These are phyloP conservation scores for Alternaria tenuissima DNA, from an alignment of 2,329 filamentous ascomycete genomes.

Conservation along the genomic window DNA sequence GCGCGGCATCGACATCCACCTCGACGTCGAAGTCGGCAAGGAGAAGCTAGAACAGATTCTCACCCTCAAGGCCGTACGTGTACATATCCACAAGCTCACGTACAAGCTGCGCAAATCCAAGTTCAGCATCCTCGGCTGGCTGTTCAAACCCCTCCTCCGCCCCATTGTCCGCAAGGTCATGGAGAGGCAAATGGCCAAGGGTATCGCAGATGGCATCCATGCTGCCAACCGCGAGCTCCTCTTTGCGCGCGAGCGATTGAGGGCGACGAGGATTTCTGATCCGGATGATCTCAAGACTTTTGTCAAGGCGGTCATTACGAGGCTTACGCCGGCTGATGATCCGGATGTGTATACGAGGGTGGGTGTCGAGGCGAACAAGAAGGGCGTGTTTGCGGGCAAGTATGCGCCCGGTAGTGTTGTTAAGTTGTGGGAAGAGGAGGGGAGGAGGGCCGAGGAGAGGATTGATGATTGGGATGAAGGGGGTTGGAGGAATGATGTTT, in stretches of 20 bases:
- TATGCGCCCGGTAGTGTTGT: constrained; percentile 91
- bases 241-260: constrained; percentile 84
- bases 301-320: constrained; percentile 79
- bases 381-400: constrained; percentile 78
- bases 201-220: constrained; percentile 74
- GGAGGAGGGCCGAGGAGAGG: constrained; percentile 71
- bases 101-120: constrained; percentile 79
- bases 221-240: constrained; percentile 84
- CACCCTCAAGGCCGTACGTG: constrained; percentile 75
- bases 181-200: constrained; percentile 77
- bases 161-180: constrained; percentile 81
- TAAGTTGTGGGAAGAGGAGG: constrained; percentile 89
- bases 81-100: constrained; percentile 85
- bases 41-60: constrained; percentile 83
- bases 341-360: constrained; percentile 78
- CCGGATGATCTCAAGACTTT: constrained; percentile 84
- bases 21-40: constrained; percentile 84
- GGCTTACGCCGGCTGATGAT: constrained; percentile 75
- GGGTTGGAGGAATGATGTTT: constrained; percentile 88
- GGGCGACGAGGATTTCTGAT: constrained; percentile 83
- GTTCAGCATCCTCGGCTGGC: constrained; percentile 79
- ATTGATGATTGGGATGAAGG: constrained; percentile 76
- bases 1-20: constrained; percentile 82
- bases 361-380: constrained; percentile 69
- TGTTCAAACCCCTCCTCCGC: constrained; percentile 83